A percentile compares a stretch with the other conserved stretches of the same genome.
Evolutionary conservation across 139 green algal species (phyloP).

Genomic region (Raphidocelis subcapitata): DNA sequence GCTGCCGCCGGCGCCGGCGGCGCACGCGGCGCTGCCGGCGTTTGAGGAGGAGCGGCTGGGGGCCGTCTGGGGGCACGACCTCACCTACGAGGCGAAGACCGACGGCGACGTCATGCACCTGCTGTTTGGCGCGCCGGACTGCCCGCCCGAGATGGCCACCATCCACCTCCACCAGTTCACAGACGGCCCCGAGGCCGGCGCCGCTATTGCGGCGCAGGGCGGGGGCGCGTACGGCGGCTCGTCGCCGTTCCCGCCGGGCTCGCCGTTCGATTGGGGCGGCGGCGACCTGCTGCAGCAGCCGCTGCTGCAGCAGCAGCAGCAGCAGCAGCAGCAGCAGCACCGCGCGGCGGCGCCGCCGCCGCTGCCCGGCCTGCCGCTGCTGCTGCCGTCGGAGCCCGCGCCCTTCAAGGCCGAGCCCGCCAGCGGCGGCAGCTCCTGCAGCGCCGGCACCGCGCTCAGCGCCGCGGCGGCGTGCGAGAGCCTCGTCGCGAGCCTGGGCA

Average conservation of each 20-base stretch:
- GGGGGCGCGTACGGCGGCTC: constrained; percentile 12
- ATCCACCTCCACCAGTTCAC: constrained; percentile 45
- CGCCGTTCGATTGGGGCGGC: background rate
- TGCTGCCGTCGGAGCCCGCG: no score
- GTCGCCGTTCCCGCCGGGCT: background rate
- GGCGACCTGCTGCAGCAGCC: background rate
- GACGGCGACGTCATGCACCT: constrained; percentile 57
- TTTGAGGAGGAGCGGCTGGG: background rate
- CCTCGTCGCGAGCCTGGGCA: no score
- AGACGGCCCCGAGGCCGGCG: constrained; percentile 13
- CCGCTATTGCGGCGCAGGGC: constrained; percentile 7
- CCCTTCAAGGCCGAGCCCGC: no score
- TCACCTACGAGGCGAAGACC: constrained; percentile 34
- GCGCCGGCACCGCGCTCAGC: no score
- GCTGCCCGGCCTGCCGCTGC: no score
- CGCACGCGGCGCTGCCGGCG: no score
- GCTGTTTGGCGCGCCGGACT: constrained; percentile 52
- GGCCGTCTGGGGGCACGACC: constrained; percentile 21
- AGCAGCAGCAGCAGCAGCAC: background rate
- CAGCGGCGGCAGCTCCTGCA: no score
- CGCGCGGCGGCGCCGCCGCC: no score
- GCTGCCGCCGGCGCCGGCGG: constrained; percentile 23
- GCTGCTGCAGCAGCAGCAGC: background rate
- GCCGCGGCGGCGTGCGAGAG: no score
- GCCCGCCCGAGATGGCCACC: constrained; percentile 50